These are phyloP conservation scores for Fusarium sacchari DNA, from an alignment of 2,329 filamentous ascomycete genomes.

Conservation along the genomic window DNA sequence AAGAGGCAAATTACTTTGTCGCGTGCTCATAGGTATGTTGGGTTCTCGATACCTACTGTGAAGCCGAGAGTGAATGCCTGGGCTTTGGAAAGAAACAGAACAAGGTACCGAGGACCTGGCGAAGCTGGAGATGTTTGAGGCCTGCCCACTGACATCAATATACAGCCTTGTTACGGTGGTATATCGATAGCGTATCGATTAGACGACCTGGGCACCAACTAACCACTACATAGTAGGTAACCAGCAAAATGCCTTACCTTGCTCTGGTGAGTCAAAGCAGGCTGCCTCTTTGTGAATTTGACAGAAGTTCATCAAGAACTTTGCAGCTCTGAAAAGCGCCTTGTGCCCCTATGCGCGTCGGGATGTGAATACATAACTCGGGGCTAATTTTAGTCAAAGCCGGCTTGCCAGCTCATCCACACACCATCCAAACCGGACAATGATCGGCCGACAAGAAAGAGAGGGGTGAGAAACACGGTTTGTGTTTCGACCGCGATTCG, in stretches of 20 bases:
- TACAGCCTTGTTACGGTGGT: conserved; percentile 8
- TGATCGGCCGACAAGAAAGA: conserved; percentile 40
- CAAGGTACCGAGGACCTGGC: background rate
- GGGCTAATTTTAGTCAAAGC: conserved; percentile 44
- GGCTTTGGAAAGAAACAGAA: background rate
- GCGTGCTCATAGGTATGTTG: conserved; percentile 21
- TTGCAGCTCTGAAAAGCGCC: conserved; percentile 10
- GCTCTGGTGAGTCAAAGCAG: conserved; percentile 23
- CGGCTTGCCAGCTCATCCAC: conserved; percentile 43
- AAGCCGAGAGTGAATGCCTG: background rate
- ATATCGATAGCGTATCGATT: conserved; percentile 30
- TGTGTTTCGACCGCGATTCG: conserved; percentile 25
- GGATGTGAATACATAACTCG: conserved; percentile 23
- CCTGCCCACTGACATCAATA: conserved; percentile 4
- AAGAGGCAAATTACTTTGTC: conserved; percentile 28
- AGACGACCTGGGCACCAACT: background rate
- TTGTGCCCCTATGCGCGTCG: conserved; percentile 24
- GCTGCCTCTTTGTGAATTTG: conserved; percentile 22
- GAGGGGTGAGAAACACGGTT: conserved; percentile 33
- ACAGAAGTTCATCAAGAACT: conserved; percentile 17
- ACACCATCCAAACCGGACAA: conserved; percentile 36
- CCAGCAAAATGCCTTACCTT: background rate
- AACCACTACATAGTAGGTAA: background rate
- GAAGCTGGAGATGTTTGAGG: conserved; percentile 13
- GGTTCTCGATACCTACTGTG: background rate